A percentile compares a stretch with the other conserved stretches of the same genome.
phyloP scores from a whole-genome alignment of 1,139 yeast genomes.

The Sugiyamaella grinbergsii region DNA sequence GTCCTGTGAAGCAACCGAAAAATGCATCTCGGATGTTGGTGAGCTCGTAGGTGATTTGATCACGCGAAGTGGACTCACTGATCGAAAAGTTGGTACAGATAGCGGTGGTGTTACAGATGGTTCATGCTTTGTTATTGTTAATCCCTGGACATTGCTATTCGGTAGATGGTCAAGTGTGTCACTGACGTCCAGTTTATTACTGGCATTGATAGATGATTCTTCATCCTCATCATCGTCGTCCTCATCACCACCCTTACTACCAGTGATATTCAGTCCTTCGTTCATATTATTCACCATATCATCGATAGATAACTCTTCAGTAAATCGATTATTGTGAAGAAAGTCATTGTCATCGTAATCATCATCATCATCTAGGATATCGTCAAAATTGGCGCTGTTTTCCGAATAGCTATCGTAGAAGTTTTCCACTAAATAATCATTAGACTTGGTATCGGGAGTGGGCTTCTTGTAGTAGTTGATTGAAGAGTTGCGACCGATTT shows the following conservation, averaged over 20 bases:
- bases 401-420: slow-evolving; percentile 15
- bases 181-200: too few species aligned
- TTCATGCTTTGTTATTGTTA: too few species aligned
- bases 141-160: too few species aligned
- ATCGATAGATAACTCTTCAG: slow-evolving; percentile 17
- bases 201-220: background rate
- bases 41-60: slow-evolving; percentile 15
- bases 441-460: background rate
- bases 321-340: slow-evolving; percentile 32
- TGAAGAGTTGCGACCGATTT: slow-evolving; percentile 36
- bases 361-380: slow-evolving; percentile 24
- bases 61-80: slow-evolving; percentile 21
- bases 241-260: too few species aligned
- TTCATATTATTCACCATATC: too few species aligned
- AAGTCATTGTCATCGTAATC: slow-evolving; percentile 38
- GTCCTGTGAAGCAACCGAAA: too few species aligned
- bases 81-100: background rate
- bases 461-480: slow-evolving; percentile 38
- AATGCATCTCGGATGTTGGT: slow-evolving; percentile 1
- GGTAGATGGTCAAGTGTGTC: too few species aligned
- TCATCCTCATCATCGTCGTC: background rate
- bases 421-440: slow-evolving; percentile 5
- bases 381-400: slow-evolving; percentile 14
- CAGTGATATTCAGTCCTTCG: too few species aligned
- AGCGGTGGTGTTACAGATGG: slow-evolving; percentile 1